Percentiles rank a stretch among this genome's conserved stretches.
Evolutionary conservation across 2,329 filamentous ascomycete species (phyloP).

Genomic region (Huntiella moniliformis): DNA sequence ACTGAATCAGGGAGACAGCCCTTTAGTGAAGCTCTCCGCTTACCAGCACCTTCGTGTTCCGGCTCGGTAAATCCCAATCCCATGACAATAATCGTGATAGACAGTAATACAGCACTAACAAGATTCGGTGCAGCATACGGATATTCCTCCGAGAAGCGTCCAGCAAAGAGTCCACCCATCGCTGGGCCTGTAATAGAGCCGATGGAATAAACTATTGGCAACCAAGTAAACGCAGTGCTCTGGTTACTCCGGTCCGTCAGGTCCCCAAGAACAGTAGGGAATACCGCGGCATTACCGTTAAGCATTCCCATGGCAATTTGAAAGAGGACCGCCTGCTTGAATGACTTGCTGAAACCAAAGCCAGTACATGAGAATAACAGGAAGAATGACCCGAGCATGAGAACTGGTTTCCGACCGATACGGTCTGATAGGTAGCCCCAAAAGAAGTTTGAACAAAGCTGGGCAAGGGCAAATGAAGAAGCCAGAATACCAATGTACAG

Average conservation of each 20-base stretch:
- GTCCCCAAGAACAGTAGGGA: conserved; percentile 85
- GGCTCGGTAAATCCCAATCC: conserved; percentile 78
- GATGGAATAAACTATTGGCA: conserved; percentile 89
- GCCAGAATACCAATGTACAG: conserved; percentile 82
- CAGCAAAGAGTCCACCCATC: conserved; percentile 69
- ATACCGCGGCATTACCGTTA: conserved; percentile 87
- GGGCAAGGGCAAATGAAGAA: conserved; percentile 78
- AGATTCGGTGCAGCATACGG: conserved; percentile 79
- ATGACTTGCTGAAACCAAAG: conserved; percentile 69
- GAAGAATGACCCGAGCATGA: conserved; percentile 62
- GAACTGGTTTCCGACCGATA: conserved; percentile 52
- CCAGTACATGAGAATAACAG: conserved; percentile 64
- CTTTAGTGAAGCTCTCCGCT: background rate
- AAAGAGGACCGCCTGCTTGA: conserved; percentile 71
- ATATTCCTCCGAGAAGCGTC: conserved; percentile 39
- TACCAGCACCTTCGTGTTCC: background rate
- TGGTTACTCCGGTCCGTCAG: conserved; percentile 92
- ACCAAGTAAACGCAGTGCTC: conserved; percentile 78
- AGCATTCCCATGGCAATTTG: conserved; percentile 82
- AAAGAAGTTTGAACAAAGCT: conserved; percentile 72
- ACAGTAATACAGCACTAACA: conserved; percentile 51
- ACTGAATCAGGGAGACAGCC: conserved; percentile 1
- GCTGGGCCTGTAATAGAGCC: conserved; percentile 86
- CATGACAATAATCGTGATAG: conserved; percentile 53
- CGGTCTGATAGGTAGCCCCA: conserved; percentile 40